Evolutionary conservation across 805 yeast species (phyloP), one percentile per base, ranked within the genome.

Genomic region (Debaryomyces maramus): DNA sequence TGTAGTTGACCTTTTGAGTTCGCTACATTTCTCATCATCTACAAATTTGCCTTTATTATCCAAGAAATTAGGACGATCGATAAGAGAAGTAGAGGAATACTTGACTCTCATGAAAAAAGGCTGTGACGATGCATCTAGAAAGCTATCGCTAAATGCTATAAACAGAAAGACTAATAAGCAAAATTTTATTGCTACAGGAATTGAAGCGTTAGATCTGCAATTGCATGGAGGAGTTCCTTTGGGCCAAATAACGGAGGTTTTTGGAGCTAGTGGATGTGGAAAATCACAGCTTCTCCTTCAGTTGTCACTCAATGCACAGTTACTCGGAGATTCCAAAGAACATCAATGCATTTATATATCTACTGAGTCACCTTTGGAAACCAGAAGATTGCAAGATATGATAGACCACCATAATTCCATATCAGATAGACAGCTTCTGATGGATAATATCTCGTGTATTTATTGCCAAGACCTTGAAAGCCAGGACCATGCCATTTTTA

Each of bases 211-310:
- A n/a, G 68, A 65, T 42, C 19, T 29, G 22, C 48, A 51, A 21
- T 44, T 65, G 21, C 57, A 55, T 14, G 68, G 69, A 3, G 70
- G 70, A 3, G 45, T 64, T 3, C 58, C 59, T 0, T 6, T 49
- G 5, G 67, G 67, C 3, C 58, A 58, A 29, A 43, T 65, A 6
- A 81, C 89, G 0, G 98, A 90, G 63, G 56, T 91, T 3, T 81
- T 80, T 50, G 98, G 98, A 0, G 85, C 83, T 18, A 80, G 95
- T 36, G 86, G 95, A 0, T 75, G 85, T 1, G 98, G 97, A 0
- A 91, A 91, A 53, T 83, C 97, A 0, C 95, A 90, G 49, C 62
- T 90, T 3, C 63, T 85, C 18, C 72, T 83, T 65, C 91, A 84
- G 47, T 51, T 89, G 37, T 70, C 85, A 2, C 63, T 80, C 3